Evolutionary conservation across 305 asterid genomes (phyloP).

Genomic region (Solanum chacoense): DNA sequence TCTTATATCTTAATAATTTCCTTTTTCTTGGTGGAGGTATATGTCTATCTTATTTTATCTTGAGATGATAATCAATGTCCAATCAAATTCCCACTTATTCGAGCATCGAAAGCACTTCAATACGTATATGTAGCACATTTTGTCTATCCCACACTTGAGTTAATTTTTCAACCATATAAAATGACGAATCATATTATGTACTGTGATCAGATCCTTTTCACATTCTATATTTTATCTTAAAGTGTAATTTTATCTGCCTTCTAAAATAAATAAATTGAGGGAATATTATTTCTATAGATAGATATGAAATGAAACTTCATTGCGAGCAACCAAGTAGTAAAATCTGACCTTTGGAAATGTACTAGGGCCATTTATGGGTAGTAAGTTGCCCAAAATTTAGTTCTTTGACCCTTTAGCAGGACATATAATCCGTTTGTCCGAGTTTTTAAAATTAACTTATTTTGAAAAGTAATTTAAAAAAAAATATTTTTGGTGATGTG

Average conservation of each 20-base stretch:
- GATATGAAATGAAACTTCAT: background rate
- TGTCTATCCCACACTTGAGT: background rate
- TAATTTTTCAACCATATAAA: background rate
- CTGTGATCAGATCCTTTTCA: background rate
- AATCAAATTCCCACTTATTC: background rate
- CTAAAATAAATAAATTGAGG: background rate
- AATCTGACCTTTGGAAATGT: constrained; percentile 7
- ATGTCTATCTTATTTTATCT: background rate
- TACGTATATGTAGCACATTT: background rate
- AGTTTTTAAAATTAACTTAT: background rate
- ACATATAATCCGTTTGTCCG: background rate
- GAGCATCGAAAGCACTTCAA: background rate
- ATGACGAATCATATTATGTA: background rate
- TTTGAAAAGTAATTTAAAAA: background rate
- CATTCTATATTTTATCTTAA: background rate
- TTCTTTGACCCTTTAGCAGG: background rate
- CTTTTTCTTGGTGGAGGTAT: background rate
- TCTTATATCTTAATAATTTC: background rate
- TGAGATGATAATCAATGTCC: background rate
- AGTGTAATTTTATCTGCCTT: background rate
- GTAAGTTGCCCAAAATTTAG: background rate
- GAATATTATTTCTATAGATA: background rate
- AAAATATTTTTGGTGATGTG: background rate
- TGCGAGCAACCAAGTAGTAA: background rate
- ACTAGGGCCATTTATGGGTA: background rate